These are phyloP conservation scores for Apiospora koreana DNA, from an alignment of 2,329 filamentous ascomycete species.

Conservation along the genomic window DNA sequence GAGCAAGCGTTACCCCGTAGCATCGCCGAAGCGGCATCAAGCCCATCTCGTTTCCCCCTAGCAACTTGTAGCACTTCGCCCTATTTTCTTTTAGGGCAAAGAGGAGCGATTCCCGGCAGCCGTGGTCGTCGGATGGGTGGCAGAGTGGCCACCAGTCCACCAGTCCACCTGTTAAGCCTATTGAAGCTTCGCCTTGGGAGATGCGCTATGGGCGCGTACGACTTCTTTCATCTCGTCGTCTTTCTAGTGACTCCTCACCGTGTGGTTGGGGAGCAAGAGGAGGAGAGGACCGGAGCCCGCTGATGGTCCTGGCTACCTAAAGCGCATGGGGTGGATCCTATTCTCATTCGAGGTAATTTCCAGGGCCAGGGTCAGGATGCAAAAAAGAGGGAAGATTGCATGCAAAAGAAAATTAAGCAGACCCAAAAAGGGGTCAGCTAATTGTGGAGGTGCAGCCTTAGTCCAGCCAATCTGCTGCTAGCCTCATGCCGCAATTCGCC, in stretches of 20 bases:
- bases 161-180: not conserved
- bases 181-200: not conserved
- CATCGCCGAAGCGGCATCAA: not conserved
- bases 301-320: not conserved
- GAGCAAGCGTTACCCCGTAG: slow-evolving; percentile 6
- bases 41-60: not conserved
- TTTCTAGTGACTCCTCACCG: not conserved
- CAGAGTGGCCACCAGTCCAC: not conserved
- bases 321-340: not conserved
- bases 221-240: not conserved
- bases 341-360: slow-evolving; percentile 5
- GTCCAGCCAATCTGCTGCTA: not conserved
- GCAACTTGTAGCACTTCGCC: too few species aligned
- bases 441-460: not conserved
- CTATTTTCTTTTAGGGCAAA: too few species aligned
- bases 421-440: not conserved
- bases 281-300: not conserved
- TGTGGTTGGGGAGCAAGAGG: not conserved
- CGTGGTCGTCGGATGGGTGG: not conserved
- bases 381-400: not conserved
- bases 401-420: slow-evolving; percentile 2
- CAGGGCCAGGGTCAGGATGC: not conserved
- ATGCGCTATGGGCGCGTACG: not conserved
- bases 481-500: not conserved
- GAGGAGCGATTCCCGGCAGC: not conserved